Percentiles rank a stretch among this genome's conserved stretches.
phyloP scores from a whole-genome alignment of 495 filamentous ascomycete genomes.

The Neurospora discreta region DNA sequence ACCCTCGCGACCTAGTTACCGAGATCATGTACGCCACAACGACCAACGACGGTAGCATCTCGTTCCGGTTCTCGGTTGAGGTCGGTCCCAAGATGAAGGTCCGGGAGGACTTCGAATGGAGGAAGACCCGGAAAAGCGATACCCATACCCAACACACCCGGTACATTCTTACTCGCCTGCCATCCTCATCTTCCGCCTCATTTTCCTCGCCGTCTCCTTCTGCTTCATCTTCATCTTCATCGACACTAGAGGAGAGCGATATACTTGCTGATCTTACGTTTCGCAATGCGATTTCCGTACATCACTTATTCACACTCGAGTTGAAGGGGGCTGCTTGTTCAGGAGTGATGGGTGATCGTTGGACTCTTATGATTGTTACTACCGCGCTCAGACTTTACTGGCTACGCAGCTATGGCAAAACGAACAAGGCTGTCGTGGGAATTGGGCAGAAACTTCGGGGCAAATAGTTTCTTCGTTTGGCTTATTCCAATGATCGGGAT shows the following conservation, averaged over 20 bases:
- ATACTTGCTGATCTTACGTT: constrained; percentile 2
- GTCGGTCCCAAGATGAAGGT: neutral
- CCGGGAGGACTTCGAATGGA: constrained; percentile 9
- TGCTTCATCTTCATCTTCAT: neutral
- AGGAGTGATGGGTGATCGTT: constrained; percentile 7
- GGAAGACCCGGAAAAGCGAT: neutral
- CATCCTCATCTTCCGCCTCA: neutral
- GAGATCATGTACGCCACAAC: neutral
- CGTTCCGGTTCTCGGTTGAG: constrained; percentile 3
- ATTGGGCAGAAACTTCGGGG: neutral
- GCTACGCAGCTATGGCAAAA: constrained; percentile 3
- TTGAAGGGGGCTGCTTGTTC: constrained; percentile 3
- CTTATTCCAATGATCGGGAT: neutral
- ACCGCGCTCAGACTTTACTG: constrained; percentile 4
- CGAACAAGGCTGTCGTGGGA: constrained; percentile 1
- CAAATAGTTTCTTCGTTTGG: neutral
- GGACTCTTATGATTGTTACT: constrained; percentile 6
- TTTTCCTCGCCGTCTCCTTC: too few relatives aligned
- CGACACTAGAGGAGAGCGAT: neutral
- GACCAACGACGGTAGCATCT: neutral
- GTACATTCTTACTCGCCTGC: neutral
- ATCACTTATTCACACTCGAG: constrained; percentile 5
- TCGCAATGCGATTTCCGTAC: neutral
- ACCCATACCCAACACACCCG: neutral
- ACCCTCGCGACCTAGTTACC: constrained; percentile 1